Evolutionary conservation across 2,329 filamentous ascomycete genomes (phyloP), one percentile per base, ranked within the genome.

Genomic region (Botrytis deweyae): DNA sequence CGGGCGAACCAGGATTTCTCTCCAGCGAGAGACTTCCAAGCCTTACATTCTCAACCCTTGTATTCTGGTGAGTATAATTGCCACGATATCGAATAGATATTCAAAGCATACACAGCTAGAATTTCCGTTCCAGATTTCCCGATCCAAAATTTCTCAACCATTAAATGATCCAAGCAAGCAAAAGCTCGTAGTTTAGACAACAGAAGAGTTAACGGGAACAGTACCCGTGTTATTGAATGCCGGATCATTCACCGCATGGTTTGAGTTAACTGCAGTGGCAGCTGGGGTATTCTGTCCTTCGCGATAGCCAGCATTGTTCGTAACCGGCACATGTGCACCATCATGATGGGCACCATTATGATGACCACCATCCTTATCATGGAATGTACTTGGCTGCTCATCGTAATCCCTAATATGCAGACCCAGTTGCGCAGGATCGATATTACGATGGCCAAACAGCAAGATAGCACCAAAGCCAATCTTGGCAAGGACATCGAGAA

Each of bases 401-500:
- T 68, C 14, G 29, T 72, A 72, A 68, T 72, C 71, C 3, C 49
- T 46, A 8, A 72, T 72, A 61, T 67, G 71, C 4, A 72, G 29
- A 8, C 71, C 71, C 5, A 72, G 20, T 16, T 42, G 42, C 2
- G 71, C 71, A 1, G 71, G 83, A 64, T 89, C 86, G 69, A 92
- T 91, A 76, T 87, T 88, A 65, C 88, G 85, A 80, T 92, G 90
- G 1, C 89, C 89, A 82, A 84, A 68, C 68, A 93, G 83, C 1
- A 93, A 84, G 0, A 91, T 79, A 20, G 84, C 83, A 25, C 88
- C 88, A 76, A 92, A 92, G 14, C 87, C 84, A 0, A 89, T 88
- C 83, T 92, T 92, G 10, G 90, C 86, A 4, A 91, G 75, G 8
- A 92, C 81, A 74, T 93, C 91, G 0, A 93, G 84, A 4, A 92